A percentile compares a stretch with the other conserved stretches of the same genome.
These are phyloP conservation scores for Mycena olivaceomarginata DNA, from an alignment of 768 basidiomycete species.

Conservation along the genomic window DNA sequence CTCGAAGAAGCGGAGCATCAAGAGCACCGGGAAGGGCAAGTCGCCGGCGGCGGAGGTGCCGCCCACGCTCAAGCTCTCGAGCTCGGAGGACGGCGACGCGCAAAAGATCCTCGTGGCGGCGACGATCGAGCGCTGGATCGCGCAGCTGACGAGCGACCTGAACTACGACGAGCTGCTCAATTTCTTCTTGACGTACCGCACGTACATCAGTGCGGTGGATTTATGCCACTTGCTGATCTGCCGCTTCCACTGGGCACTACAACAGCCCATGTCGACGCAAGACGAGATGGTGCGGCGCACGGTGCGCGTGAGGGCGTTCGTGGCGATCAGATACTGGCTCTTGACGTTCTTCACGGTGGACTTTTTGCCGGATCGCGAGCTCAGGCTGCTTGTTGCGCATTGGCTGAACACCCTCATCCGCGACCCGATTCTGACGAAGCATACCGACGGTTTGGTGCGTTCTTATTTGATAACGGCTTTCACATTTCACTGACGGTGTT, in stretches of 20 bases:
- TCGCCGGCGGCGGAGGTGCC: constrained; percentile 53
- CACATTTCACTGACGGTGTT: constrained; percentile 33
- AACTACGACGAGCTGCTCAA: constrained; percentile 92
- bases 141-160: constrained; percentile 90
- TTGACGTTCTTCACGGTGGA: constrained; percentile 94
- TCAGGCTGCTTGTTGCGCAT: constrained; percentile 81
- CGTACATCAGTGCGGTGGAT: constrained; percentile 87
- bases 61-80: constrained; percentile 44
- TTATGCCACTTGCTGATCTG: constrained; percentile 89
- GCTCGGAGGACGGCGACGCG: constrained; percentile 50
- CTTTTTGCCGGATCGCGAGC: constrained; percentile 87
- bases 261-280: constrained; percentile 65
- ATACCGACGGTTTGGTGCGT: constrained; percentile 84
- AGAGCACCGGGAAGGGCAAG: constrained; percentile 55
- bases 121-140: constrained; percentile 95
- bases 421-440: constrained; percentile 82
- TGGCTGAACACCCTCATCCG: constrained; percentile 89
- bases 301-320: constrained; percentile 92
- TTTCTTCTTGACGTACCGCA: constrained; percentile 95
- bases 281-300: constrained; percentile 86
- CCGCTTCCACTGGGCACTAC: constrained; percentile 93
- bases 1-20: constrained; percentile 61
- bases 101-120: constrained; percentile 86
- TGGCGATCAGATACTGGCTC: constrained; percentile 93
- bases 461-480: neutral